These are phyloP conservation scores for Fraxinus albicans DNA, from an alignment of 305 asterid species.

Conservation along the genomic window DNA sequence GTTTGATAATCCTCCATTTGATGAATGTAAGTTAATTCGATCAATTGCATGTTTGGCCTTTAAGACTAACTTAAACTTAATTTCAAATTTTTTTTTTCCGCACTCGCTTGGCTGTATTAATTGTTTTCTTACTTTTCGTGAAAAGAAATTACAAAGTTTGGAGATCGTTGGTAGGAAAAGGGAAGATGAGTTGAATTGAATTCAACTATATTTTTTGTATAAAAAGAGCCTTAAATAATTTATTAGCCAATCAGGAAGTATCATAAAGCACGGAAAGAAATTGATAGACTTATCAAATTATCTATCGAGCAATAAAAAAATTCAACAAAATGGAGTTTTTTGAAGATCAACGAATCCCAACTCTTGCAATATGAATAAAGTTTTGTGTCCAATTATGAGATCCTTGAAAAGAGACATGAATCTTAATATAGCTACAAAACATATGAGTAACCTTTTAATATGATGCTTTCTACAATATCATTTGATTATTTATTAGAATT, in stretches of 20 bases:
- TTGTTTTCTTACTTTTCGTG: not conserved
- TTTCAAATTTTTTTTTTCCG: too few species aligned
- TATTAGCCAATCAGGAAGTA: not conserved
- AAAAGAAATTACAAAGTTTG: not conserved
- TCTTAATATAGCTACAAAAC: not conserved
- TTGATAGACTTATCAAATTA: not conserved
- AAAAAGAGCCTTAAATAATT: too few species aligned
- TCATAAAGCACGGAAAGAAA: too few species aligned
- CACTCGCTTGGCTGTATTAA: too few species aligned
- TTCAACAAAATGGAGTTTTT: too few species aligned
- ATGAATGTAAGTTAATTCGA: not conserved
- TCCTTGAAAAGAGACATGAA: too few species aligned
- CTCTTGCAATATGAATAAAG: too few species aligned
- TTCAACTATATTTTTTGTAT: too few species aligned
- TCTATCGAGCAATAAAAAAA: too few species aligned
- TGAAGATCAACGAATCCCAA: too few species aligned
- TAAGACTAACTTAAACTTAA: not conserved
- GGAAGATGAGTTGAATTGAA: not conserved
- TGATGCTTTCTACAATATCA: not conserved
- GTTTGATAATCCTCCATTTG: conserved; percentile 7
- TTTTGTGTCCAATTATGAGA: too few species aligned
- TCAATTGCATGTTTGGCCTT: not conserved
- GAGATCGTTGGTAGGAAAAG: not conserved
- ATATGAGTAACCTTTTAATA: too few species aligned
- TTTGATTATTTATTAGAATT: not conserved